Base-by-base conservation (phyloP, 2,329 filamentous ascomycete species). In the Verticillium alfalfae region DNA sequence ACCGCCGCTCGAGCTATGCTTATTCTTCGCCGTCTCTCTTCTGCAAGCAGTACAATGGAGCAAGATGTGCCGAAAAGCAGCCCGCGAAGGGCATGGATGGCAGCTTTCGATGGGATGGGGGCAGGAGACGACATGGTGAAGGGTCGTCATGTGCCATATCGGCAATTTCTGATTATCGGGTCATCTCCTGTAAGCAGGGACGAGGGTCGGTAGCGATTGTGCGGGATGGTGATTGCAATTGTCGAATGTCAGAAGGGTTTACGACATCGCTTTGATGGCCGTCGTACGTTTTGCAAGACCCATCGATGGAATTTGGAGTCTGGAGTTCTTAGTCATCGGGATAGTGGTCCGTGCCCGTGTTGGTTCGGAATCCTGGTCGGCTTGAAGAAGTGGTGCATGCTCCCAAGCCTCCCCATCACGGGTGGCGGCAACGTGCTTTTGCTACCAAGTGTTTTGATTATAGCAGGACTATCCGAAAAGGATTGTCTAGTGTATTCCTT, bases 1-100 rank as follows among this genome's bases (percentile, higher is more conserved):
- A 83, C 75, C 16, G 81, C 80, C 22, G 80, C 74, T 55, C 76
- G 76, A 38, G 82, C 78, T 55, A 82, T 75, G 60, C 80, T 80
- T 64, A 85, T 80, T 34, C 82, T 79, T 62, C 82, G 81, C 63
- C 83, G 78, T 57, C 82, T 81, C 70, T 86, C 84, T 71, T 86
- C 83, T 62, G 84, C 76, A 61, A 86, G 73, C 34, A 84, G 70
- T 58, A 80, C 78, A 61, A 86, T 76, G 52, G 83, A 85, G 68
- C 82, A 86, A 9, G 83, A 84, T 2, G 83, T 85, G 58, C 83
- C 84, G 16, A 86, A 72, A 61, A 84, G 78, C 62, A 85, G 77
- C 65, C 82, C 80, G 64, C 82, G 81, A 39, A 86, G 79, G 62
- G 82, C 79, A 70, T 82, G 79, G 65, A 86, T 76, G 62, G 80